These are phyloP conservation scores for Eragrostis curvula DNA, from an alignment of 176 grass and related monocot genomes.

Conservation along the genomic window DNA sequence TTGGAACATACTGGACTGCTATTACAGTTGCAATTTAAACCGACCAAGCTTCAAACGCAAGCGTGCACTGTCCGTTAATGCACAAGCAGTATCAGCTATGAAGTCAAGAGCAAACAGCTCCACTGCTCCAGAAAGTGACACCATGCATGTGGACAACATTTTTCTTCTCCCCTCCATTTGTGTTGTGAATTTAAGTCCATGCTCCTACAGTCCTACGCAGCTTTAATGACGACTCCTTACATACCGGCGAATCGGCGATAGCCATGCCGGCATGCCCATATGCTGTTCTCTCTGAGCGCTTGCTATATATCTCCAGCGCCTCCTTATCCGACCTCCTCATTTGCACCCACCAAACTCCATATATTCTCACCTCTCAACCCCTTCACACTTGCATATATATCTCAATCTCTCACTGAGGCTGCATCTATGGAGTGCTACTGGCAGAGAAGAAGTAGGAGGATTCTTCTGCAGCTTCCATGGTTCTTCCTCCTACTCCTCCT, in stretches of 20 bases:
- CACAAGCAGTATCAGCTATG: not conserved
- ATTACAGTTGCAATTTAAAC: too few relatives aligned
- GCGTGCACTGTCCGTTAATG: too few relatives aligned
- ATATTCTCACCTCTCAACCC: slow-evolving; percentile 15
- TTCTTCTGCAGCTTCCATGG: slow-evolving; percentile 17
- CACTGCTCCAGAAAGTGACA: slow-evolving; percentile 6
- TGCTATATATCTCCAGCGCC: slow-evolving; percentile 30
- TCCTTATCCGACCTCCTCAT: slow-evolving; percentile 26
- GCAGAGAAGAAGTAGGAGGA: slow-evolving; percentile 8
- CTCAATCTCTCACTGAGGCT: too few relatives aligned
- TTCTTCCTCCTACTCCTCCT: slow-evolving; percentile 47
- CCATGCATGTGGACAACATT: slow-evolving; percentile 16
- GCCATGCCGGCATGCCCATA: slow-evolving; percentile 12
- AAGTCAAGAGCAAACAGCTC: not conserved
- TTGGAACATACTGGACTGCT: too few relatives aligned
- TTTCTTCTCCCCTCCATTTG: slow-evolving; percentile 1
- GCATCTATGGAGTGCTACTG: slow-evolving; percentile 26
- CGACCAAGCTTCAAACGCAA: too few relatives aligned
- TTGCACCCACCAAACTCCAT: slow-evolving; percentile 34
- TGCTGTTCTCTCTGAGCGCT: slow-evolving; percentile 20
- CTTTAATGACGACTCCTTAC: slow-evolving; percentile 16
- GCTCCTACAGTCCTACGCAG: slow-evolving; percentile 38
- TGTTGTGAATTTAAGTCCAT: slow-evolving; percentile 16
- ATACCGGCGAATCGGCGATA: not conserved
- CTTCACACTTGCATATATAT: not conserved